Base-by-base conservation (phyloP, 2,329 filamentous ascomycete genomes). In the Fusarium hostae region DNA sequence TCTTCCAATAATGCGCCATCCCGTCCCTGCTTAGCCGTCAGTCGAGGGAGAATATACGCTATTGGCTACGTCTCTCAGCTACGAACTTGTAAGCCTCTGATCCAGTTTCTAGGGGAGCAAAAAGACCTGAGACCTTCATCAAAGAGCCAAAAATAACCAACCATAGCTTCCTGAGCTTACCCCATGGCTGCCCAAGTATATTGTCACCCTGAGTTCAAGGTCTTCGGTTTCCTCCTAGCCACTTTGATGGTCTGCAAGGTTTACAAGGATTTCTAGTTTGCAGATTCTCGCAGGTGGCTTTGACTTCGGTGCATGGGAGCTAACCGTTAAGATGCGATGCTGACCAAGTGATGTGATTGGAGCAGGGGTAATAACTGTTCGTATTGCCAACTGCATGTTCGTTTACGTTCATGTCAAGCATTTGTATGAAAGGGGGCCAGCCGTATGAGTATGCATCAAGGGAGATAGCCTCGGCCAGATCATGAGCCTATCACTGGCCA, bases 51-150 rank as follows among this genome's bases (percentile, higher is more conserved):
- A 71, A 45, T 45, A 40, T 41, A 59, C 50, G 32, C 64, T 72
- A 74, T 72, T 72, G 68, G 68, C 32, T 54, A 45, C n/a, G 26
- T 28, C 60, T 59, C 59, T 72, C 68, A 73, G 68, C 71, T 72
- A 57, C 43, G 51, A 63, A 63, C 59, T 18, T 24, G 34, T 57
- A 72, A 72, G 64, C 68, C 71, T 51, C 70, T 41, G 45, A 66
- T 41, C 57, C 43, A 63, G 54, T 44, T 50, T 22, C 44, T 39
- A 51, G 32, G 16, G 32, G 32, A 39, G 48, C 22, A 52, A 39
- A 51, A 52, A 52, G 32, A 39, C 24, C 18, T 18, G 22, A 39
- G 22, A 52, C 48, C 32, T 37, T 28, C 22, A 28, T n/a, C 22
- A 52, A 52, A 37, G 18, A 15, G 22, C 32, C 20, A 26, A 39